Percentiles rank a stretch among this genome's conserved stretches.
phyloP scores from a whole-genome alignment of 2,329 filamentous ascomycete genomes.

The Fusarium subtropicale region DNA sequence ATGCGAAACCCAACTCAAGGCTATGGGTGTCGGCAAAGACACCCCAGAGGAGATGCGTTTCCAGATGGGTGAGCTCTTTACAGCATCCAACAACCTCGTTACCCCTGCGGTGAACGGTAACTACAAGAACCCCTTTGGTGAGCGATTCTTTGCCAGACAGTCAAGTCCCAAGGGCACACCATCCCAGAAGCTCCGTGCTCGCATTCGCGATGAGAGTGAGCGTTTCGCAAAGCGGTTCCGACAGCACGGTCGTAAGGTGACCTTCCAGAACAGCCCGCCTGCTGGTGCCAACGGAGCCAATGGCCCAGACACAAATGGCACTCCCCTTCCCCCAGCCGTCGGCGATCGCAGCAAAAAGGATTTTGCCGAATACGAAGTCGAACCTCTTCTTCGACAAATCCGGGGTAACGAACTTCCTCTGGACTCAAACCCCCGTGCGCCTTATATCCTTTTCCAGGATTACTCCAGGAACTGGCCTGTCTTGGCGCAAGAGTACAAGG shows the following conservation, averaged over 20 bases:
- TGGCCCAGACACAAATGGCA: conserved; percentile 19
- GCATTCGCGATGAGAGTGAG: conserved; percentile 64
- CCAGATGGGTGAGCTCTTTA: conserved; percentile 65
- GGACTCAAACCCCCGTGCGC: conserved; percentile 64
- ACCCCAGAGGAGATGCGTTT: conserved; percentile 66
- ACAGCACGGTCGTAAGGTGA: conserved; percentile 62
- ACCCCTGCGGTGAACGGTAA: conserved; percentile 65
- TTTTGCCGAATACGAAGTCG: conserved; percentile 62
- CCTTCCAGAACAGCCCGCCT: conserved; percentile 51
- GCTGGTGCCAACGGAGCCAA: conserved; percentile 33
- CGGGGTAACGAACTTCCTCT: conserved; percentile 65
- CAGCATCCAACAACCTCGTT: conserved; percentile 64
- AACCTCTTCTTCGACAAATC: conserved; percentile 62
- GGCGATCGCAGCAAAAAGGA: conserved; percentile 58
- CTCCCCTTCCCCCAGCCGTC: conserved; percentile 48
- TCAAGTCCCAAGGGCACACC: conserved; percentile 63
- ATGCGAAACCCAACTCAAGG: conserved; percentile 62
- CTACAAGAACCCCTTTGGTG: conserved; percentile 66
- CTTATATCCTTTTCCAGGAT: conserved; percentile 66
- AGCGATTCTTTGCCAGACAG: conserved; percentile 63
- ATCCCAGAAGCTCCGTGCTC: conserved; percentile 63
- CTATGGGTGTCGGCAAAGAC: conserved; percentile 63
- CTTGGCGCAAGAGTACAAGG: conserved; percentile 65
- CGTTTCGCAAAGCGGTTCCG: conserved; percentile 62
- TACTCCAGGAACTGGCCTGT: conserved; percentile 65